Conservation (phyloP, 2,329 filamentous ascomycete genomes). For the Phoma sp. region DNA sequence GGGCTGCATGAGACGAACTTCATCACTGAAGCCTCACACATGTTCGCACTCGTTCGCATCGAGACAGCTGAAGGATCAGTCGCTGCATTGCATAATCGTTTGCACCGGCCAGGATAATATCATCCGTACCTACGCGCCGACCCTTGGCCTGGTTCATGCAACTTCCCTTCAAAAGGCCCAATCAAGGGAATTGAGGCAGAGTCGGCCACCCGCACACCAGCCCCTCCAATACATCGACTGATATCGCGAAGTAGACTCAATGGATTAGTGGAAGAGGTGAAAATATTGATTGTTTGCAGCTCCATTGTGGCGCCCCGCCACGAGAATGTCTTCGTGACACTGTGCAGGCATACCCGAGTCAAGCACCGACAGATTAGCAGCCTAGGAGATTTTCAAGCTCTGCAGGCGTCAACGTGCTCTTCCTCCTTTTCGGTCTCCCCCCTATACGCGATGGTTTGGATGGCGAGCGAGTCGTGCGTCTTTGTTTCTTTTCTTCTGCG, state of each 20-base stretch:
- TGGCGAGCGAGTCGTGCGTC: conserved; percentile 35
- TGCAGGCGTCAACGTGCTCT: conserved; percentile 77
- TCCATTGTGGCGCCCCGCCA: conserved; percentile 9
- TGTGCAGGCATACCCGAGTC: background rate
- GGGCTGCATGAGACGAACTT: conserved; percentile 4
- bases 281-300: conserved; percentile 15
- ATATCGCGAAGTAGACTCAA: conserved; percentile 4
- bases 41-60: conserved; percentile 11
- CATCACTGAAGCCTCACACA: conserved; percentile 2
- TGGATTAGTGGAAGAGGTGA: conserved; percentile 1
- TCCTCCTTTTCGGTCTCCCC: conserved; percentile 66
- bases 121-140: conserved; percentile 33
- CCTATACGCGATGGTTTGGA: conserved; percentile 55
- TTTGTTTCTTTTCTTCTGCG: conserved; percentile 29
- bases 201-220: conserved; percentile 23
- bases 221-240: conserved; percentile 11
- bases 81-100: conserved; percentile 4
- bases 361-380: conserved; percentile 23
- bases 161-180: conserved; percentile 21
- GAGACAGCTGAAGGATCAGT: background rate
- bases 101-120: conserved; percentile 12
- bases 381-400: conserved; percentile 64
- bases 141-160: conserved; percentile 31
- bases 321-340: conserved; percentile 10
- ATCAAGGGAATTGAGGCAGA: conserved; percentile 12